Base-by-base conservation (phyloP, 2,329 filamentous ascomycete species). In the Aspergillus arachidicola region DNA sequence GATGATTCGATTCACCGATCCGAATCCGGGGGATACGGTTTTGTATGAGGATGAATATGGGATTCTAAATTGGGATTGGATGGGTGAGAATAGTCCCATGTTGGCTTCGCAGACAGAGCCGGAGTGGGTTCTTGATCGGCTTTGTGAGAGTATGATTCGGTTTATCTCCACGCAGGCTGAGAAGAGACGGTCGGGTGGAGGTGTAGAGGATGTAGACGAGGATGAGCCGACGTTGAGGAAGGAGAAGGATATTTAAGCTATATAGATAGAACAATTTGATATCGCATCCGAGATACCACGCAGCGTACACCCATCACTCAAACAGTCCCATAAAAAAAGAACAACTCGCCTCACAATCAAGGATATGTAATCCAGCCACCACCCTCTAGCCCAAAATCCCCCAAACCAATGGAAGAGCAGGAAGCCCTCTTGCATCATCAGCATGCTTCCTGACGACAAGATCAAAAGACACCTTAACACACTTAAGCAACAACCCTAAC, bases 1-100 rank as follows among this genome's bases (percentile, higher is more conserved):
- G 26, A 83, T 97, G 36, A 91, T 96, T 43, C 81, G 85, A 2
- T 88, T 89, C 67, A 85, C 77, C 43, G 74, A 71, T 59, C 78
- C 73, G 9, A 68, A 69, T 14, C 69, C 76, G 3, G 69, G 73
- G 2, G 73, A 75, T 48, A 71, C 78, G 2, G 68, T 76, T 34
- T 67, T 76, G 1, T 81, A 84, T 9, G 85, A 86, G 61, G 83
- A 86, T 23, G 81, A 85, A n/a, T 84, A 86, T 32, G 87, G 85
- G 0, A 70, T 89, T 21, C 79, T 90, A 1, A 85, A 89, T 38
- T 91, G 89, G 89, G 89, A 91, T 71, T 92, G 89, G 89, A 87
- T 92, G 60, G 88, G 89, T 0, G 85, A 90, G 67, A 82, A 87
- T 61, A 89, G 87, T 69, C 89, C 89, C 0, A 86, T 92, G 84